Percentiles rank a stretch among this genome's conserved stretches.
These are phyloP conservation scores for Candida stauntonica DNA, from an alignment of 805 yeast species.

Conservation along the genomic window DNA sequence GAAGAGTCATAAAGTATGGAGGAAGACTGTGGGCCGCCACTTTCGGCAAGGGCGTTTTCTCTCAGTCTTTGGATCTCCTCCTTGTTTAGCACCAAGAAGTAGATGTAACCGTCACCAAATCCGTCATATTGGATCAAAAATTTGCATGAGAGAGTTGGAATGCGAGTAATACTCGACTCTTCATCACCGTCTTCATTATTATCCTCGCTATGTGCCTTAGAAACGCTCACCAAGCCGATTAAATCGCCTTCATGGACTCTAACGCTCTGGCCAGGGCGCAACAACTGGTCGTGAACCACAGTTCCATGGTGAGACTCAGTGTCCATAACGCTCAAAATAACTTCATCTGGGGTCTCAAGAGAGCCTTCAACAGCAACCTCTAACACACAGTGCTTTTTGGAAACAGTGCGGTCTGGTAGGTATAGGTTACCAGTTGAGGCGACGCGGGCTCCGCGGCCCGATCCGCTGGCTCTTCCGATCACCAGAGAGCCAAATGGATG, in stretches of 20 bases:
- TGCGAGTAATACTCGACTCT: background rate
- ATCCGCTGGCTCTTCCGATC: constrained; percentile 1
- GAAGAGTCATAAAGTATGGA: too few species aligned
- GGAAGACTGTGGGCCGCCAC: background rate
- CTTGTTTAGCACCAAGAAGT: constrained; percentile 4
- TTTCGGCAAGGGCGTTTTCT: background rate
- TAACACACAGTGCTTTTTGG: constrained; percentile 4
- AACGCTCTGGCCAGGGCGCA: constrained; percentile 1
- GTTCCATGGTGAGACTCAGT: constrained; percentile 11
- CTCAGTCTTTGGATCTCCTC: constrained; percentile 3
- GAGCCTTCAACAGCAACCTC: background rate
- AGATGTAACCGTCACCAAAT: background rate
- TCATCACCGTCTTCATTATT: too few species aligned
- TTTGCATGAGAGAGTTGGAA: constrained; percentile 5
- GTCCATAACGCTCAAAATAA: constrained; percentile 1
- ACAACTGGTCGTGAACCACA: constrained; percentile 5
- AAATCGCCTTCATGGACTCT: constrained; percentile 5
- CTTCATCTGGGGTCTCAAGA: background rate
- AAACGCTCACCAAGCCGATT: constrained; percentile 10
- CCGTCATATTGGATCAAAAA: constrained; percentile 5
- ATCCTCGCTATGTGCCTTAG: too few species aligned
- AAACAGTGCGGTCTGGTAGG: constrained; percentile 6
- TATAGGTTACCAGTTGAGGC: constrained; percentile 4
- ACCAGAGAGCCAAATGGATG: background rate
- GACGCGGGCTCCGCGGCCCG: constrained; percentile 1